Percentiles rank a stretch among this genome's conserved stretches.
Evolutionary conservation across 2,329 filamentous ascomycete species (phyloP).

Genomic region (Pyrenophora seminiperda): DNA sequence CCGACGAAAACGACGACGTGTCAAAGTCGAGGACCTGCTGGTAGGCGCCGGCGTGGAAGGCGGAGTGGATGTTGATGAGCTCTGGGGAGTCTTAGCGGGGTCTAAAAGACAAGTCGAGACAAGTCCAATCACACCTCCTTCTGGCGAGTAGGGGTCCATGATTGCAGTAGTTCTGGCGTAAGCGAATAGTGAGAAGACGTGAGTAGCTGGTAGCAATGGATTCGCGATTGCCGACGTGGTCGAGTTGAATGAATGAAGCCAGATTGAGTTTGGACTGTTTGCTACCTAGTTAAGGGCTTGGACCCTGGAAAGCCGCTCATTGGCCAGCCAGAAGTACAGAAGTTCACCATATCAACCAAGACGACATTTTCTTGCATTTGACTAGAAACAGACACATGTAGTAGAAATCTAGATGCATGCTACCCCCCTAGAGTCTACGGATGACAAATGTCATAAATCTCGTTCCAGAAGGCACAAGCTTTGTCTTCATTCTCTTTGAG

Average conservation of each 20-base stretch:
- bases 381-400: not conserved
- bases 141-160: slow-evolving; percentile 66
- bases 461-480: slow-evolving; percentile 31
- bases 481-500: slow-evolving; percentile 22
- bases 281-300: too few species aligned
- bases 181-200: slow-evolving; percentile 3
- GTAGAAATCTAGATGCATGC: too few species aligned
- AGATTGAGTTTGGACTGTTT: slow-evolving; percentile 42
- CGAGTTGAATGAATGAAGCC: slow-evolving; percentile 40
- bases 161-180: slow-evolving; percentile 1
- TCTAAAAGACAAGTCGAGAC: not conserved
- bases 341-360: not conserved
- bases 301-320: slow-evolving; percentile 29
- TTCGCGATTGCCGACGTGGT: slow-evolving; percentile 15
- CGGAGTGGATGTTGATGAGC: slow-evolving; percentile 70
- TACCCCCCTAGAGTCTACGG: slow-evolving; percentile 21
- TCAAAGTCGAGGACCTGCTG: slow-evolving; percentile 85
- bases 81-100: slow-evolving; percentile 51
- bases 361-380: not conserved
- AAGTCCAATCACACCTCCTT: slow-evolving; percentile 58
- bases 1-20: slow-evolving; percentile 74
- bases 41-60: slow-evolving; percentile 80
- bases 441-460: slow-evolving; percentile 36
- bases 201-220: slow-evolving; percentile 8
- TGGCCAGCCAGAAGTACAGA: slow-evolving; percentile 24